These are phyloP conservation scores for Blastobotrys arbuscula DNA, from an alignment of 1,139 yeast species.

Conservation along the genomic window DNA sequence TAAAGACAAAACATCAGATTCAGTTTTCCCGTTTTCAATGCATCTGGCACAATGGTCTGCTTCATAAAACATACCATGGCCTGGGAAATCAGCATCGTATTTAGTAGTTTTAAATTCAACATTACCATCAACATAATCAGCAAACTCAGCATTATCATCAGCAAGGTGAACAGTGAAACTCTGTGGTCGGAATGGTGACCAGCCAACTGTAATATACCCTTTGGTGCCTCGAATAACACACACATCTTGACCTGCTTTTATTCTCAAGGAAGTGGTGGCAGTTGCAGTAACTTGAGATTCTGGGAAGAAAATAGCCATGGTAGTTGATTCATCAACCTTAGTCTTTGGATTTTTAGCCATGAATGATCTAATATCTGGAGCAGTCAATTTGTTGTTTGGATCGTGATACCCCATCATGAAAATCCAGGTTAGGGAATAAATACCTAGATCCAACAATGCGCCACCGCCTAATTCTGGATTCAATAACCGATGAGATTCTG, in stretches of 20 bases:
- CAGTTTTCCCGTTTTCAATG: constrained; percentile 36
- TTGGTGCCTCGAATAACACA: constrained; percentile 31
- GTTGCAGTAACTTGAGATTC: constrained; percentile 28
- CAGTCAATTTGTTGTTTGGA: constrained; percentile 27
- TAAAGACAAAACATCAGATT: constrained; percentile 39
- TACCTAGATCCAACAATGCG: constrained; percentile 54
- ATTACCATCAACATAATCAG: constrained; percentile 12
- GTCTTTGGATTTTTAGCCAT: constrained; percentile 24
- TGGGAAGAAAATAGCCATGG: constrained; percentile 28
- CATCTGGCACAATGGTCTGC: constrained; percentile 48
- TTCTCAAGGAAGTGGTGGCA: constrained; percentile 29
- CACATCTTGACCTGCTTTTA: constrained; percentile 21
- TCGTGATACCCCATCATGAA: constrained; percentile 29
- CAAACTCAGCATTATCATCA: constrained; percentile 13
- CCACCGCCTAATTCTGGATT: constrained; percentile 53
- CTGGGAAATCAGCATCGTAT: constrained; percentile 24
- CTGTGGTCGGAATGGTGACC: constrained; percentile 30
- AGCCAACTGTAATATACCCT: constrained; percentile 31
- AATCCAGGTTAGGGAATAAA: constrained; percentile 48
- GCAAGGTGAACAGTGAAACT: constrained; percentile 22
- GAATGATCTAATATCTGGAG: constrained; percentile 21
- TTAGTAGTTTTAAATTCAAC: constrained; percentile 10
- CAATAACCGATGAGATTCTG: constrained; percentile 23
- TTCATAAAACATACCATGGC: constrained; percentile 47
- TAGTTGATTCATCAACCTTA: constrained; percentile 31